These are phyloP conservation scores for Crithidia fasciculata DNA, from an alignment of 208 protist genomes.

Conservation along the genomic window DNA sequence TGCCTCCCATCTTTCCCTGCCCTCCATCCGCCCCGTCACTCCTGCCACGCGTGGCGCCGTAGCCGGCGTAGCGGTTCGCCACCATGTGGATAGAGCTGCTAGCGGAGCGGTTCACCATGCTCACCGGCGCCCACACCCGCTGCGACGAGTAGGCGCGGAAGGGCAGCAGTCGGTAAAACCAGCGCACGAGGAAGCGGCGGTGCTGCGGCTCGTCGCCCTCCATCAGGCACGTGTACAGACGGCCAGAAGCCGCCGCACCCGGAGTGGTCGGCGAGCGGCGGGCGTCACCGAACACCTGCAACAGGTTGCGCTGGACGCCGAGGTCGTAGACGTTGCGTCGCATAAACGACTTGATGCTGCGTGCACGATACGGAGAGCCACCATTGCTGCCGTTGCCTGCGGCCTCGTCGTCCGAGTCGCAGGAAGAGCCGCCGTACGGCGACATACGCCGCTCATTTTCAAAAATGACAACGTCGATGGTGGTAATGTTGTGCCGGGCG, in stretches of 20 bases:
- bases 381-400: not conserved
- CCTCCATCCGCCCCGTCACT: not conserved
- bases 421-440: conserved; percentile 16
- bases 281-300: conserved; percentile 89
- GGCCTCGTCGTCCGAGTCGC: conserved; percentile 25
- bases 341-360: conserved; percentile 35
- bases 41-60: conserved; percentile 26
- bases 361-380: not conserved
- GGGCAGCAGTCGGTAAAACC: conserved; percentile 80
- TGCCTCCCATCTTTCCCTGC: conserved; percentile 2
- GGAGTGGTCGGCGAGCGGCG: conserved; percentile 11
- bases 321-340: conserved; percentile 79
- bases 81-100: conserved; percentile 38
- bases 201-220: conserved; percentile 59
- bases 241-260: conserved; percentile 12
- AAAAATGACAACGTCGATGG: conserved; percentile 85
- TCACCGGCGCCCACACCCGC: conserved; percentile 28
- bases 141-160: conserved; percentile 65
- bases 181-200: conserved; percentile 53
- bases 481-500: conserved; percentile 85
- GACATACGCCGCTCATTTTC: conserved; percentile 40
- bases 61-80: conserved; percentile 20
- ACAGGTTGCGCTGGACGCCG: conserved; percentile 73
- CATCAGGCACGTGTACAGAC: conserved; percentile 56
- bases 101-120: conserved; percentile 22